Conservation (phyloP, 2,329 filamentous ascomycete species). For the Colletotrichum karsti region DNA sequence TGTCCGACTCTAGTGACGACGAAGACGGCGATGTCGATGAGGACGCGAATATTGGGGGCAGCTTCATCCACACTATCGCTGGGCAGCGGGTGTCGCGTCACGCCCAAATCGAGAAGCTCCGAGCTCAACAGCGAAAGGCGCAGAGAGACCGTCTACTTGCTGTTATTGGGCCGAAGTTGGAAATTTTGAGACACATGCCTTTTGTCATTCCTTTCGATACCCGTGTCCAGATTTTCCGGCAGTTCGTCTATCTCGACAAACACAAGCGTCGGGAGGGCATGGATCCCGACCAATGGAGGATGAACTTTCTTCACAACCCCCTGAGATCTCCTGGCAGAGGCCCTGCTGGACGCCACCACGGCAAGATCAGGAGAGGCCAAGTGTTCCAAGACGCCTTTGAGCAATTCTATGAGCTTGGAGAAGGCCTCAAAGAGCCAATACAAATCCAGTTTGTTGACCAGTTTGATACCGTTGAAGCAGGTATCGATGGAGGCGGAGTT, state of each 20-base stretch:
- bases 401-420: constrained; percentile 82
- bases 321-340: constrained; percentile 38
- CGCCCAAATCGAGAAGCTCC: constrained; percentile 69
- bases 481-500: constrained; percentile 95
- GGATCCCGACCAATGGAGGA: constrained; percentile 49
- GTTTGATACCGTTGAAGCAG: constrained; percentile 86
- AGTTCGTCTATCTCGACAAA: constrained; percentile 91
- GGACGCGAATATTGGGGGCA: constrained; percentile 30
- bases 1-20: constrained; percentile 48
- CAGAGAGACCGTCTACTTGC: constrained; percentile 78
- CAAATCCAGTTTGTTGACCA: constrained; percentile 96
- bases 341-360: constrained; percentile 71
- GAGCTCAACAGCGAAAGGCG: constrained; percentile 70
- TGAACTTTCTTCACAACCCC: constrained; percentile 30
- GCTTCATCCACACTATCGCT: constrained; percentile 46
- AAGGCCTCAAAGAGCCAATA: constrained; percentile 91
- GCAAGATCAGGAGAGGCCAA: constrained; percentile 79
- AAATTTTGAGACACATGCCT: constrained; percentile 94
- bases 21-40: constrained; percentile 38
- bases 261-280: constrained; percentile 72
- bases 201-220: constrained; percentile 96
- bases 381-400: constrained; percentile 88
- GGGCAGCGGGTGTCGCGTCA: constrained; percentile 70
- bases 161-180: constrained; percentile 83
- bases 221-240: constrained; percentile 89